Percentiles rank a stretch among this genome's conserved stretches.
Conservation (phyloP, 2,329 filamentous ascomycete genomes). For the Botrytis byssoidea region DNA sequence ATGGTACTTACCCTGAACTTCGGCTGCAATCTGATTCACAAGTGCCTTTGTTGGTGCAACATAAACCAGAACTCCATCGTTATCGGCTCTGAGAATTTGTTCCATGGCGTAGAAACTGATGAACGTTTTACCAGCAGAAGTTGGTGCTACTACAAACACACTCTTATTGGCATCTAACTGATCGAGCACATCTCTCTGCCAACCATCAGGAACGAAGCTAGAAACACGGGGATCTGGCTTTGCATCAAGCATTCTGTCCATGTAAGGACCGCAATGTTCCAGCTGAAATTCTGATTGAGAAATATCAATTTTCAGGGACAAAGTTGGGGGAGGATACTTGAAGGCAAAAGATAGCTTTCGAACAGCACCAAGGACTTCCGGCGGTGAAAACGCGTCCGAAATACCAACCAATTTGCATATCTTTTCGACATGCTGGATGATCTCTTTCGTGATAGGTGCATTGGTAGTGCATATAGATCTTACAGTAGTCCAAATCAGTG, state of each 20-base stretch:
- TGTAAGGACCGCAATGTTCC: slow-evolving; percentile 66
- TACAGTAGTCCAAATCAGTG: slow-evolving; percentile 47
- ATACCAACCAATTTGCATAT: slow-evolving; percentile 40
- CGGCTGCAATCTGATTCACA: slow-evolving; percentile 80
- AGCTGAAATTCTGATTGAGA: slow-evolving; percentile 63
- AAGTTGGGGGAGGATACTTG: slow-evolving; percentile 39
- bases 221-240: slow-evolving; percentile 63
- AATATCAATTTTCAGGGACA: slow-evolving; percentile 38
- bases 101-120: slow-evolving; percentile 85
- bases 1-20: slow-evolving; percentile 58
- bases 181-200: slow-evolving; percentile 73
- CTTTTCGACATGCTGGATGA: slow-evolving; percentile 40
- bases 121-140: slow-evolving; percentile 78
- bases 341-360: slow-evolving; percentile 48
- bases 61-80: slow-evolving; percentile 72
- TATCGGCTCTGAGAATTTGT: slow-evolving; percentile 64
- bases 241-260: slow-evolving; percentile 73
- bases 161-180: slow-evolving; percentile 68
- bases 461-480: slow-evolving; percentile 42
- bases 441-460: slow-evolving; percentile 44
- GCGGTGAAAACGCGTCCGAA: slow-evolving; percentile 34
- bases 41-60: slow-evolving; percentile 80
- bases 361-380: slow-evolving; percentile 34
- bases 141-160: slow-evolving; percentile 73
- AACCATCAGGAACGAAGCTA: slow-evolving; percentile 70